A percentile compares a stretch with the other conserved stretches of the same genome.
These are phyloP conservation scores for Chaetomium olivaceum DNA, from an alignment of 2,329 filamentous ascomycete species.

Conservation along the genomic window DNA sequence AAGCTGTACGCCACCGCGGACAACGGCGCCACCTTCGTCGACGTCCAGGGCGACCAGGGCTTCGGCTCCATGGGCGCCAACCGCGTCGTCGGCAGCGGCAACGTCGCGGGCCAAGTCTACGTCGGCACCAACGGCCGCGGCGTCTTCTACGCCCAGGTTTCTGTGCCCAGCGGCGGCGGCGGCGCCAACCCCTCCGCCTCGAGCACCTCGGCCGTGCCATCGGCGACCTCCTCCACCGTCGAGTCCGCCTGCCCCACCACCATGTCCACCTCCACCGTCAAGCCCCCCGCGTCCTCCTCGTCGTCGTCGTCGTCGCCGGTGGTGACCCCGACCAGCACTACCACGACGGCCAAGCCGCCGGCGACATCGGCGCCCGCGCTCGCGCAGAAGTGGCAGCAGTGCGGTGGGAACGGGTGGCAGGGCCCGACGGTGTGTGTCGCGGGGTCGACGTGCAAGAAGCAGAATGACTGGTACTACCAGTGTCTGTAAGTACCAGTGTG, in stretches of 20 bases:
- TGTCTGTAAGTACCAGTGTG: slow-evolving; percentile 25
- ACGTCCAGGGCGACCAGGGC: slow-evolving; percentile 49
- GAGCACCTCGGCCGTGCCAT: background rate
- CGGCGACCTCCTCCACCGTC: background rate
- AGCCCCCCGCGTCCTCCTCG: slow-evolving; percentile 13
- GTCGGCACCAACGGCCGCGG: slow-evolving; percentile 54
- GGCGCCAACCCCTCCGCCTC: background rate
- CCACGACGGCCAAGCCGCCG: slow-evolving; percentile 7
- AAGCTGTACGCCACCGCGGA: slow-evolving; percentile 50
- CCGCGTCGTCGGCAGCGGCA: slow-evolving; percentile 48
- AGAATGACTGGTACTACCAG: slow-evolving; percentile 34
- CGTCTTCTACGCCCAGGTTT: slow-evolving; percentile 42
- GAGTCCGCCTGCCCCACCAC: slow-evolving; percentile 7
- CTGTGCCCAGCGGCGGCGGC: slow-evolving; percentile 20
- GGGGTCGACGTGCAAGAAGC: slow-evolving; percentile 26
- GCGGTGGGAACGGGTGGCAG: slow-evolving; percentile 29
- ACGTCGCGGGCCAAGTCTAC: slow-evolving; percentile 48
- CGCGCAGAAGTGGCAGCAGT: slow-evolving; percentile 28
- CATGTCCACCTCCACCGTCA: slow-evolving; percentile 11
- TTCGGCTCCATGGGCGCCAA: slow-evolving; percentile 47
- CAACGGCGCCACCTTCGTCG: slow-evolving; percentile 46
- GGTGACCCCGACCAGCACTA: background rate
- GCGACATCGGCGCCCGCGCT: slow-evolving; percentile 23
- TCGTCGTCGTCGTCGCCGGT: slow-evolving; percentile 5
- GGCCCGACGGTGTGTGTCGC: slow-evolving; percentile 30